phyloP scores from a whole-genome alignment of 345 rosid genomes.

The Camelina hispida region DNA sequence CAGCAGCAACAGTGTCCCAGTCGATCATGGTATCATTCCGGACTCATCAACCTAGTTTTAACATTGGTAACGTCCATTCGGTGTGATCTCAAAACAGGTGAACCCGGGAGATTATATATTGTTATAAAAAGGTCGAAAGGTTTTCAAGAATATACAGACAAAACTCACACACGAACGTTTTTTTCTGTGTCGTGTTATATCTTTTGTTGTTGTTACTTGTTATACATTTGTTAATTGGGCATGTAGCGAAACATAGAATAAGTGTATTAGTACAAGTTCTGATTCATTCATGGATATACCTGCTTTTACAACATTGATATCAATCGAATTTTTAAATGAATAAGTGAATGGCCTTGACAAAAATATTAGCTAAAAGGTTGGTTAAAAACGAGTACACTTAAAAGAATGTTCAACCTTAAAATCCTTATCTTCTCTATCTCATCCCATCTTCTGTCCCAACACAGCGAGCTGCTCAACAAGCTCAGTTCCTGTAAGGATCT shows the following conservation, averaged over 20 bases:
- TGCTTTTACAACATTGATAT: background rate
- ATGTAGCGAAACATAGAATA: conserved; percentile 32
- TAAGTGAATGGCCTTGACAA: background rate
- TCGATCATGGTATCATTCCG: conserved; percentile 28
- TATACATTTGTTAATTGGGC: conserved; percentile 32
- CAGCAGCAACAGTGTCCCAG: conserved; percentile 40
- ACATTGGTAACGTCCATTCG: conserved; percentile 26
- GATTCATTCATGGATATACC: background rate
- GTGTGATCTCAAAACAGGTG: conserved; percentile 8
- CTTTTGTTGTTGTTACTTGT: conserved; percentile 42
- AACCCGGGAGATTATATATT: conserved; percentile 32
- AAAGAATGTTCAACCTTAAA: no score
- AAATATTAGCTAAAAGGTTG: background rate
- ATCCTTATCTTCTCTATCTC: no score
- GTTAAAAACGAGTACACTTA: no score
- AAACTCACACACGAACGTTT: conserved; percentile 39
- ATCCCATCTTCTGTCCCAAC: conserved; percentile 90
- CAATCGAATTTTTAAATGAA: background rate
- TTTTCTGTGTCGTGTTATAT: conserved; percentile 36
- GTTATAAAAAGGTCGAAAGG: conserved; percentile 20
- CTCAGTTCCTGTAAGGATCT: conserved; percentile 76
- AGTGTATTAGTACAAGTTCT: conserved; percentile 14
- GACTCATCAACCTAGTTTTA: conserved; percentile 37
- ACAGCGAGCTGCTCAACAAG: conserved; percentile 72
- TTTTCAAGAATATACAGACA: conserved; percentile 28